These are phyloP conservation scores for Exsudoporus frostii DNA, from an alignment of 768 basidiomycete species.

Conservation along the genomic window DNA sequence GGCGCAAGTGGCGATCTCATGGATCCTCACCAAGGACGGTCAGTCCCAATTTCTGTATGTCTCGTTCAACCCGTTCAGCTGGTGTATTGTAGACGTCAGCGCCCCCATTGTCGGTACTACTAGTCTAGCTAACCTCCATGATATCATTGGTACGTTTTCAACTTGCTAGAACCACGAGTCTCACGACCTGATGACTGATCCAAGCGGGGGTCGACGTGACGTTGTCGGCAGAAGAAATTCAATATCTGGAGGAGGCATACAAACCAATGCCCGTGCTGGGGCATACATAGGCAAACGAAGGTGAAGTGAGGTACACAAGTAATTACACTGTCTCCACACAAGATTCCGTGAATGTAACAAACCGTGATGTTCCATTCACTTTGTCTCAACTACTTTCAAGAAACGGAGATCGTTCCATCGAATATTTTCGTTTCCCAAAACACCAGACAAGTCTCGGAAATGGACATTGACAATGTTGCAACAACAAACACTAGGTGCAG, in stretches of 20 bases:
- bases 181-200: conserved; percentile 1
- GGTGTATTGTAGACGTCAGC: conserved; percentile 27
- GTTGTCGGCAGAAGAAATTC: conserved; percentile 47
- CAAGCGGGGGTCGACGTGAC: conserved; percentile 38
- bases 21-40: conserved; percentile 34
- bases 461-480: too few relatives aligned
- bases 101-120: conserved; percentile 47
- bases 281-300: conserved; percentile 23
- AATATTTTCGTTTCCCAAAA: not conserved
- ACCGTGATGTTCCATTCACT: too few relatives aligned
- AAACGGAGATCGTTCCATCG: not conserved
- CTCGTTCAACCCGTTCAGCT: not conserved
- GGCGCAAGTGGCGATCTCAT: conserved; percentile 43
- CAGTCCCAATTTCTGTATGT: not conserved
- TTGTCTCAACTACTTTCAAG: not conserved
- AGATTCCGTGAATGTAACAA: not conserved
- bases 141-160: conserved; percentile 35
- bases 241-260: conserved; percentile 46
- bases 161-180: not conserved
- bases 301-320: not conserved
- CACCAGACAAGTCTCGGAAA: not conserved
- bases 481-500: too few relatives aligned
- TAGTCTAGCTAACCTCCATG: conserved; percentile 37
- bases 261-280: conserved; percentile 39
- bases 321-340: not conserved